Evolutionary conservation across 202 grass and related monocot species (phyloP).

Genomic region (Panicum virgatum): DNA sequence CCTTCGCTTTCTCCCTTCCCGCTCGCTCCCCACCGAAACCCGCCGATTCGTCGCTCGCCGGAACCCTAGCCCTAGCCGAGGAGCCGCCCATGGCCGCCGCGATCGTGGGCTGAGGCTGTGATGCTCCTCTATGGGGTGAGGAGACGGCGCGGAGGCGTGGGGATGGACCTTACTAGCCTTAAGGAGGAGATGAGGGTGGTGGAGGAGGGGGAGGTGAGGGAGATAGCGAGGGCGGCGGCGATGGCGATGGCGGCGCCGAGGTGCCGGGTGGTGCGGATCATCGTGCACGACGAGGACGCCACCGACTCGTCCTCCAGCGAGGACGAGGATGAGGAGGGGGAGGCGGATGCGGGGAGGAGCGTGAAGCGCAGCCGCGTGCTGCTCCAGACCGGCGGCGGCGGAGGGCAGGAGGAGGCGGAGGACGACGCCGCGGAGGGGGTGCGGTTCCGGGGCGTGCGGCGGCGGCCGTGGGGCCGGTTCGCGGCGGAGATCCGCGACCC

Average conservation of each 20-base stretch:
- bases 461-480: constrained; percentile 41
- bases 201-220: not conserved
- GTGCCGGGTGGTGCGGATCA: constrained; percentile 35
- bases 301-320: constrained; percentile 53
- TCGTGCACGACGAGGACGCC: constrained; percentile 43
- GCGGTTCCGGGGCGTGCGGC: constrained; percentile 44
- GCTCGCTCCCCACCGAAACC: not conserved
- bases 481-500: constrained; percentile 53
- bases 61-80: constrained; percentile 32
- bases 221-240: not conserved
- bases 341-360: not conserved
- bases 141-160: not conserved
- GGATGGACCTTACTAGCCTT: constrained; percentile 33
- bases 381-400: not conserved
- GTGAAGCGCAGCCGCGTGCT: constrained; percentile 20
- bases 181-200: not conserved
- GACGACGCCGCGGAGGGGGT: not conserved
- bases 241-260: too few species aligned
- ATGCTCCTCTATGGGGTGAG: not conserved
- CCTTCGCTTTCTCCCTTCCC: constrained; percentile 1
- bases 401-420: not conserved
- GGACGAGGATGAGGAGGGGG: not conserved
- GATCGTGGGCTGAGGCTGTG: not conserved
- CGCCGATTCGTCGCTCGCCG: not conserved
- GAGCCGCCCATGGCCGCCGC: not conserved